A percentile compares a stretch with the other conserved stretches of the same genome.
These are phyloP conservation scores for Croton laevigatus DNA, from an alignment of 441 rosid species.

Conservation along the genomic window DNA sequence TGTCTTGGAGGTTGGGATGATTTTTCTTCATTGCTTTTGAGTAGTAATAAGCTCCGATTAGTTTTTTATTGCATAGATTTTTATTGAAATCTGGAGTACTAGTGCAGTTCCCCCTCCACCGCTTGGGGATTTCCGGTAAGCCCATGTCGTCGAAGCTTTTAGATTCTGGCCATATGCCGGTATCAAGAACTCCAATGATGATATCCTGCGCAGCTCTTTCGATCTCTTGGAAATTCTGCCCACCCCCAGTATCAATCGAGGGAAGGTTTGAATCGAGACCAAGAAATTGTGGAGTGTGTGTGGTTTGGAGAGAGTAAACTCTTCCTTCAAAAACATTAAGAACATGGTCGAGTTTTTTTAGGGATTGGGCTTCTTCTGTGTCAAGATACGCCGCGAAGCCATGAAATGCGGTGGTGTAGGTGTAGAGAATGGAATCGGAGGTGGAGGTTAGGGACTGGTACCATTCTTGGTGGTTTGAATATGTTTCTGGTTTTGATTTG, in stretches of 20 bases:
- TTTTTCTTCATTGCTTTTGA: neutral
- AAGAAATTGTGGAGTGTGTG: conserved; percentile 64
- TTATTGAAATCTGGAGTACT: conserved; percentile 58
- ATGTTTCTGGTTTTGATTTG: conserved; percentile 46
- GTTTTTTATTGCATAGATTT: conserved; percentile 60
- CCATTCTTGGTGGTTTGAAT: conserved; percentile 65
- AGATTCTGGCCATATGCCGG: conserved; percentile 87
- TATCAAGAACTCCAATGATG: conserved; percentile 68
- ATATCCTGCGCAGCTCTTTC: conserved; percentile 44
- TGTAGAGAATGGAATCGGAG: conserved; percentile 49
- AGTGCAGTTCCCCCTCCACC: conserved; percentile 71
- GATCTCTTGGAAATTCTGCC: conserved; percentile 27
- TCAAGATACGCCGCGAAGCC: conserved; percentile 76
- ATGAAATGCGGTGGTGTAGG: conserved; percentile 56
- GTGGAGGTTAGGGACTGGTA: conserved; percentile 46
- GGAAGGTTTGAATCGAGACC: conserved; percentile 55
- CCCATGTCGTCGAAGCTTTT: conserved; percentile 53
- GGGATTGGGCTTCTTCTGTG: conserved; percentile 42
- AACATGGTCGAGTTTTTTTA: conserved; percentile 43
- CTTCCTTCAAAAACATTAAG: conserved; percentile 63
- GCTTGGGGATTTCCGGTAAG: conserved; percentile 51
- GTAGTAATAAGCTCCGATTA: conserved; percentile 71
- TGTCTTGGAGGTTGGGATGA: neutral
- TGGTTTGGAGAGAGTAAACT: conserved; percentile 65
- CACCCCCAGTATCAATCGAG: conserved; percentile 28